Evolutionary conservation across 139 green algal genomes (phyloP).

Genomic region (Chlorella ohadii): DNA sequence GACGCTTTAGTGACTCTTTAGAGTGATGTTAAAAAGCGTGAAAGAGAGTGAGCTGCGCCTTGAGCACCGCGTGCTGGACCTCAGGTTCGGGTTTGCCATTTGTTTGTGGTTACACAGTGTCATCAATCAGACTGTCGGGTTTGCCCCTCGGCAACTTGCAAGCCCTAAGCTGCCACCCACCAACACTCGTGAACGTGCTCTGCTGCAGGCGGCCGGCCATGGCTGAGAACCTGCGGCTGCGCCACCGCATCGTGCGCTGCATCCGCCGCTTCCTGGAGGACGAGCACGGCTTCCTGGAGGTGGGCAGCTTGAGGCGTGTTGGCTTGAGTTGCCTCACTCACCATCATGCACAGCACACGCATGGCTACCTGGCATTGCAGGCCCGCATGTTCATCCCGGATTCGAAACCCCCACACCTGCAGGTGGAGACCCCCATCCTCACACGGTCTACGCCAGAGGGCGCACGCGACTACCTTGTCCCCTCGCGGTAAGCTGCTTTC

Average conservation of each 20-base stretch:
- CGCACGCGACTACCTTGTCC: slow-evolving; percentile 97
- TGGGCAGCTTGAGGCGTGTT: not conserved
- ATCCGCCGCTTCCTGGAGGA: slow-evolving; percentile 83
- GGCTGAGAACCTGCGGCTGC: slow-evolving; percentile 87
- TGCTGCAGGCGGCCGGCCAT: slow-evolving; percentile 85
- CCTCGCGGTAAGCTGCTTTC: slow-evolving; percentile 21
- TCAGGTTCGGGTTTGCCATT: slow-evolving; percentile 76
- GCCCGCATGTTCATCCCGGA: slow-evolving; percentile 53
- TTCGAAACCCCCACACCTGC: no score
- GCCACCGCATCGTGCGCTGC: slow-evolving; percentile 79
- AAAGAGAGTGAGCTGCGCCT: slow-evolving; percentile 92
- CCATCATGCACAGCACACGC: no score
- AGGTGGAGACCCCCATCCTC: slow-evolving; percentile 98
- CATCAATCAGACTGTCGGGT: no score
- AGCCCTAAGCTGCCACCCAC: no score
- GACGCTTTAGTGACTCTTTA: no score
- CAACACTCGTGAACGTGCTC: no score
- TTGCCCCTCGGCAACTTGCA: no score
- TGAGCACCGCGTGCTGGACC: slow-evolving; percentile 91
- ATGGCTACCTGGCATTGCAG: no score
- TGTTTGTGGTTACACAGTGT: no score
- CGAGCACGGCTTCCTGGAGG: slow-evolving; percentile 39
- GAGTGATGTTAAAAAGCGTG: no score
- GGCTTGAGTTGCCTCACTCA: no score
- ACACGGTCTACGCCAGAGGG: slow-evolving; percentile 96